phyloP scores from a whole-genome alignment of 768 basidiomycete genomes.

The Thelephora ganbajun region DNA sequence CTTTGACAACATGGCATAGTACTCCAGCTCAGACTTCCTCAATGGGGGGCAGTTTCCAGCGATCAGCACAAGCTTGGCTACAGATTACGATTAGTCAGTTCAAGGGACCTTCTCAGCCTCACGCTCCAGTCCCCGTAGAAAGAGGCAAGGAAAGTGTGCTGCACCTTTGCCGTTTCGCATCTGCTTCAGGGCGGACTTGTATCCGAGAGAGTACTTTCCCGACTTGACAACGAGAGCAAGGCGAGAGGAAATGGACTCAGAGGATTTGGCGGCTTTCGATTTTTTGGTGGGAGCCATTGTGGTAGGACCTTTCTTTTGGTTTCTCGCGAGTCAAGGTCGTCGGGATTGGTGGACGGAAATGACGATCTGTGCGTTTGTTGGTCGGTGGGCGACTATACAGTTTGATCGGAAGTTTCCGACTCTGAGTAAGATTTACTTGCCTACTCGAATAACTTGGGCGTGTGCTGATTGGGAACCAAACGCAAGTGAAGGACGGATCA shows the following conservation, averaged over 20 bases:
- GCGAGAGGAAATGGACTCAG: slow-evolving; percentile 85
- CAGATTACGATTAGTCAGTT: slow-evolving; percentile 35
- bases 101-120: slow-evolving; percentile 98
- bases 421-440: no score
- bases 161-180: slow-evolving; percentile 96
- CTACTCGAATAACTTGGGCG: no score
- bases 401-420: slow-evolving; percentile 14
- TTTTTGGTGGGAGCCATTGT: slow-evolving; percentile 92
- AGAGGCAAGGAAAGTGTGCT: slow-evolving; percentile 29
- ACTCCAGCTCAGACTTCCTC: slow-evolving; percentile 98
- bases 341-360: slow-evolving; percentile 3
- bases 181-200: slow-evolving; percentile 97
- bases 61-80: slow-evolving; percentile 97
- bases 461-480: no score
- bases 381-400: slow-evolving; percentile 16
- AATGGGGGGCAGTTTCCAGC: slow-evolving; percentile 98
- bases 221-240: slow-evolving; percentile 97
- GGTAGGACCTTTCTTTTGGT: slow-evolving; percentile 8
- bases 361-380: slow-evolving; percentile 1
- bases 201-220: slow-evolving; percentile 92
- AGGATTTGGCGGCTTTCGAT: slow-evolving; percentile 85
- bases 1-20: slow-evolving; percentile 99
- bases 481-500: no score
- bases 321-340: slow-evolving; percentile 12
- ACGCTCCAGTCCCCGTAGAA: slow-evolving; percentile 89